phyloP scores from a whole-genome alignment of 805 yeast species.

The Clavispora phyllophila region DNA sequence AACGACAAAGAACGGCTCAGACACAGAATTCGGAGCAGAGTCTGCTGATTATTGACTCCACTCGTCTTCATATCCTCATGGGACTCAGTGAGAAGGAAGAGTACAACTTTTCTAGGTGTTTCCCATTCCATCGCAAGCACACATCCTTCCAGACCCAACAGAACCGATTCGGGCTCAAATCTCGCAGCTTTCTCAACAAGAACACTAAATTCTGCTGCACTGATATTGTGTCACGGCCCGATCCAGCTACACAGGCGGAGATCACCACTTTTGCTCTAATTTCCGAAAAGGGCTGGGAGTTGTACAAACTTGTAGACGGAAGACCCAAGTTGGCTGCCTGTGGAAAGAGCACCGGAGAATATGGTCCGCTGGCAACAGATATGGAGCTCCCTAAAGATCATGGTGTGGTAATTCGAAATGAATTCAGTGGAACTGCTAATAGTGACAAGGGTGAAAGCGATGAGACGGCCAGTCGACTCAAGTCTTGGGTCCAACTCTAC shows the following conservation, averaged over 20 bases:
- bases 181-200: constrained; percentile 22
- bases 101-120: constrained; percentile 66
- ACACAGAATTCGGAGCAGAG: constrained; percentile 1
- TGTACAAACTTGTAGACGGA: constrained; percentile 44
- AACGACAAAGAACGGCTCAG: background rate
- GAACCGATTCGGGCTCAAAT: constrained; percentile 32
- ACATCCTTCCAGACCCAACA: constrained; percentile 51
- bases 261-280: constrained; percentile 61
- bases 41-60: background rate
- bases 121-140: constrained; percentile 71
- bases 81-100: constrained; percentile 45
- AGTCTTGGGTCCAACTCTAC: constrained; percentile 54
- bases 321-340: constrained; percentile 57
- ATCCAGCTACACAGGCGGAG: constrained; percentile 45
- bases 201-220: constrained; percentile 24
- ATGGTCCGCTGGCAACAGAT: constrained; percentile 42
- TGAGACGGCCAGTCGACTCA: constrained; percentile 30
- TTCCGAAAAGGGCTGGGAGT: constrained; percentile 68
- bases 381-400: constrained; percentile 15
- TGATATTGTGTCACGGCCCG: constrained; percentile 26
- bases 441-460: constrained; percentile 10
- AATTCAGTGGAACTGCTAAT: constrained; percentile 14
- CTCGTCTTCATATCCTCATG: background rate
- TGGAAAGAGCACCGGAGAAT: constrained; percentile 67
- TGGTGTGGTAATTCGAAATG: constrained; percentile 26